Evolutionary conservation across 768 basidiomycete genomes (phyloP).

Genomic region (Nidularia pulvinata): DNA sequence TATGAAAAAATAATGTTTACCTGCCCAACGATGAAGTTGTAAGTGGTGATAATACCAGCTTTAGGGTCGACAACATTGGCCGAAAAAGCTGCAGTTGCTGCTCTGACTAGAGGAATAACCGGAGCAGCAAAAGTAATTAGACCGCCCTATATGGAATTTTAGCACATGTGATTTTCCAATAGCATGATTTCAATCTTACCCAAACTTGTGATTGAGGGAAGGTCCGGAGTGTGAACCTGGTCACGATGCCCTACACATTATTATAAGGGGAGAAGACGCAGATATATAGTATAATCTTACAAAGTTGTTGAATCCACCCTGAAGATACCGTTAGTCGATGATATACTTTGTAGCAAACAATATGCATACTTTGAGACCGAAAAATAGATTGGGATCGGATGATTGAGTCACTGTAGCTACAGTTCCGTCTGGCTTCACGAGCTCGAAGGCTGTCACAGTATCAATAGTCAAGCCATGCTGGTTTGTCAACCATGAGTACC

Average conservation of each 20-base stretch:
- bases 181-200: too few relatives aligned
- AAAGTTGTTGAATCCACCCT: slow-evolving; percentile 70
- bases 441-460: slow-evolving; percentile 50
- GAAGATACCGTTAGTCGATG: not conserved
- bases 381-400: slow-evolving; percentile 36
- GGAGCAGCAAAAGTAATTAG: slow-evolving; percentile 27
- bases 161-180: too few relatives aligned
- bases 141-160: slow-evolving; percentile 54
- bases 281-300: slow-evolving; percentile 12
- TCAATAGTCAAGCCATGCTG: slow-evolving; percentile 62
- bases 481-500: slow-evolving; percentile 67
- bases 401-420: slow-evolving; percentile 29
- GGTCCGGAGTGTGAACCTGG: slow-evolving; percentile 51
- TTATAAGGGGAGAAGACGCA: not conserved
- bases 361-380: slow-evolving; percentile 31
- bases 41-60: slow-evolving; percentile 46
- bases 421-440: slow-evolving; percentile 55
- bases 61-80: slow-evolving; percentile 46
- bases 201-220: slow-evolving; percentile 58
- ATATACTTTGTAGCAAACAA: not conserved
- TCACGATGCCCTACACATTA: slow-evolving; percentile 51
- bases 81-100: slow-evolving; percentile 38
- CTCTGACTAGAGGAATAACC: slow-evolving; percentile 17
- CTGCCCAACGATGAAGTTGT: slow-evolving; percentile 29
- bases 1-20: slow-evolving; percentile 18